Evolutionary conservation across 371 early-diverging fungal genomes (phyloP), one percentile per base, ranked within the genome.

Genomic region (Mucor plumbeus): DNA sequence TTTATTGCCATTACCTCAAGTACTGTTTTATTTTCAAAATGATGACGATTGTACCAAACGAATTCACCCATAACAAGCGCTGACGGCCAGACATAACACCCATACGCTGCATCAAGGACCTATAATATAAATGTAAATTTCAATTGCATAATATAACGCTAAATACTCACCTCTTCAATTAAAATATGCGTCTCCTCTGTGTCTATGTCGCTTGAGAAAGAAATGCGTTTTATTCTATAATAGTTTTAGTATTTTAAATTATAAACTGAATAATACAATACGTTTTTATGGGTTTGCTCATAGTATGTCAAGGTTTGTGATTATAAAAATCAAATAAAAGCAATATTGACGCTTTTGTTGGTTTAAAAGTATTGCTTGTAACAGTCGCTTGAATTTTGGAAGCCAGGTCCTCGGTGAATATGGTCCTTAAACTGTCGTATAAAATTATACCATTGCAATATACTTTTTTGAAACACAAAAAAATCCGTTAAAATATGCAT

Each of bases 31-130:
- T 75, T 36, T 3, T 21, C 15, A 65, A 83, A 80, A 5, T 35
- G 53, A 2, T 61, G 5, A 1, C 80, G 70, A 15, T 73, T 60
- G 54, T 75, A 60, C 69, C 78, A 81, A 26, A 85, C 70, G 66
- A 77, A 87, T 17, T 85, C 84, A 4, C 78, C 76, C 65, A 87
- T 70, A 2, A 85, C 81, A 0, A 87, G 61, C 1, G 87, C 73
- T 7, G 85, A 85, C 0, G 87, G 87, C 87, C 87, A 87, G 47
- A 85, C 73, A 63, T 85, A 87, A 36, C 80, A 78, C 33, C 86
- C 87, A 68, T 82, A 87, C 17, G 83, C 78, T 14, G 85, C 70
- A 62, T 87, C 82, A 8, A 87, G 68, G 5, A 81, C 61, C 86
- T 86, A 59, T 6, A 8, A 26, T 26, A 3, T 26, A 26, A 3